Conservation (phyloP, 495 filamentous ascomycete genomes). For the Lasiosphaeria miniovina region DNA sequence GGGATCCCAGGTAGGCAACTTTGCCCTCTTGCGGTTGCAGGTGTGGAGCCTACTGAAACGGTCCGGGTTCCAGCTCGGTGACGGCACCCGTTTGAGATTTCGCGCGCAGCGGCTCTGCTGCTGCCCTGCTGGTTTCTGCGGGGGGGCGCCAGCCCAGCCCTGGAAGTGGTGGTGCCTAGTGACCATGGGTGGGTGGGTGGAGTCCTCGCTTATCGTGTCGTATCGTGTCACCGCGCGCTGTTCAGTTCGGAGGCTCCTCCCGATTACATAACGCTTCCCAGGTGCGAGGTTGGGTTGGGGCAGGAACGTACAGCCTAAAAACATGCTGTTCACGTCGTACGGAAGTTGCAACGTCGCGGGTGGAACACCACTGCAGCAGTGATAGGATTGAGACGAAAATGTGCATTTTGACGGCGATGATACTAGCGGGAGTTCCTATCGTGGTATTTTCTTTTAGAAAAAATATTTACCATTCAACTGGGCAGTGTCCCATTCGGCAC, state of each 20-base stretch:
- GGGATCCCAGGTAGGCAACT: neutral
- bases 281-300: too few species aligned
- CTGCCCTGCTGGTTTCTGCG: neutral
- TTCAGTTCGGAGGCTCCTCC: neutral
- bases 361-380: too few species aligned
- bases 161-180: neutral
- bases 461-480: too few species aligned
- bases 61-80: conserved; percentile 16
- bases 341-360: too few species aligned
- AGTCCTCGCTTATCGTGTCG: conserved; percentile 10
- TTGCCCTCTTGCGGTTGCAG: neutral
- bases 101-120: conserved; percentile 19
- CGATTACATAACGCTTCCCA: too few species aligned
- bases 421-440: too few species aligned
- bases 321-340: too few species aligned
- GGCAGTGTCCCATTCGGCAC: too few species aligned
- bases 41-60: conserved; percentile 21
- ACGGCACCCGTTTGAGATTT: conserved; percentile 24
- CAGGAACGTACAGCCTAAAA: too few species aligned
- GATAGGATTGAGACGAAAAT: too few species aligned
- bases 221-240: neutral
- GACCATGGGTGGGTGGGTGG: neutral
- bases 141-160: neutral
- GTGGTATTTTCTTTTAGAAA: too few species aligned
- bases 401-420: too few species aligned